Base-by-base conservation (phyloP, 1,139 yeast genomes). In the Yarrowia galli region DNA sequence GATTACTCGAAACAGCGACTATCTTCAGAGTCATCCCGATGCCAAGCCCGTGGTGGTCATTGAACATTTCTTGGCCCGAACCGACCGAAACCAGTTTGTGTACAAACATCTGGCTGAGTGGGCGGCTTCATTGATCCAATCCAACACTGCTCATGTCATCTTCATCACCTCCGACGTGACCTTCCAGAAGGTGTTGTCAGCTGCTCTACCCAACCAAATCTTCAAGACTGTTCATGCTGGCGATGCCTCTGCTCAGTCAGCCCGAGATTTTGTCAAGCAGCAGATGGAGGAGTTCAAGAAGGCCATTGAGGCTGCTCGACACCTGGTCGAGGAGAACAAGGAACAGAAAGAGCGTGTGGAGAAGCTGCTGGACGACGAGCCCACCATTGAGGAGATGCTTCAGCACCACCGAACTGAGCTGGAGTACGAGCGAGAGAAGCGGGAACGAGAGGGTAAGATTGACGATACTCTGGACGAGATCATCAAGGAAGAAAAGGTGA, bases 141-240 rank as follows among this genome's bases (percentile, higher is more conserved):
- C 88, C 78, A 92, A 92, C 75, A 77, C 88, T 68, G 98, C 98
- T 0, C 98, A 93, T 80, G 98, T 95, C 4, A 84, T 95, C 2
- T 88, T 90, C 74, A 83, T 93, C 64, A 91, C 98, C 0, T 91
- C 90, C 72, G 98, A 95, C 73, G 87, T 91, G 51, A 91, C 97
- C 0, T 86, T 91, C 68, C 81, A 89, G 63, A 91, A 87, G 75
- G 81, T 85, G 22, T 82, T 95, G 70, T 81, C 89, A 1, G 87
- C 86, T 15, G 77, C 79, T 10, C 81, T 95, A 67, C 98, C 99
- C 7, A 91, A 90, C 71, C 95, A 91, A 73, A 95, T 93, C 8
- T 89, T 93, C 79, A 91, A 91, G 75, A 83, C 87, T 12, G 81
- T 91, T 51, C 80, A 87, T 0, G 81, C 95, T 48, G 88, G 92